Base-by-base conservation (phyloP, 768 basidiomycete genomes). In the Psilocybe cyanescens region DNA sequence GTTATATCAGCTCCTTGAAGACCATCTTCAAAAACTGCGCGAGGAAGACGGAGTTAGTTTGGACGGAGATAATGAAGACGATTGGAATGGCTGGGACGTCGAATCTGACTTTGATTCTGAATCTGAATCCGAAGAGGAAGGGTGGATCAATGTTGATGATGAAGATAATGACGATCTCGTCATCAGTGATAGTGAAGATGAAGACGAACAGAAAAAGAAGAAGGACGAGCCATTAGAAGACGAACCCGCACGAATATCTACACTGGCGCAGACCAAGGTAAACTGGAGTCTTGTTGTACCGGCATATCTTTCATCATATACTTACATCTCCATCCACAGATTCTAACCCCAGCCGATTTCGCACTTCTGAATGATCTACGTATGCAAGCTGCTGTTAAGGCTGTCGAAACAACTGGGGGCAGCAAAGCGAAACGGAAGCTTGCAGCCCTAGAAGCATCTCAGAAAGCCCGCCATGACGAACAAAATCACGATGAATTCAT, bases 321-420 rank as follows among this genome's bases (percentile, higher is more conserved):
- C 52, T 44, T 51, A 31, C 45, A 52, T 19, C 28, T 55, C n/a
- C 46, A 48, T 45, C 46, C 33, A 9, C 60, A 97, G 95, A 99
- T 99, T 68, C 85, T 99, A 46, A 99, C 97, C 0, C 97, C 97
- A 0, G 95, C 95, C 31, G 97, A 99, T 74, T 99, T 98, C 71
- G 92, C 92, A 0, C 75, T 97, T 55, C 81, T 99, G 55, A 92
- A 93, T 70, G 94, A 97, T 67, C 86, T 99, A 17, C 88, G 90
- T 2, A 82, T 94, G 53, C 83, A 94, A 75, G 92, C 90, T 0
- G 92, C 92, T 16, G 78, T 82, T 14, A 83, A 86, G 59, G 87
- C 86, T 0, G 87, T 91, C 5, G 87, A 93, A 70, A 75, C 74
- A 24, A 87, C 87, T 2, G 89, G 88, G 4, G 90, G 93, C 1